These are phyloP conservation scores for Aquanectria penicillioides DNA, from an alignment of 2,329 filamentous ascomycete genomes.

Conservation along the genomic window DNA sequence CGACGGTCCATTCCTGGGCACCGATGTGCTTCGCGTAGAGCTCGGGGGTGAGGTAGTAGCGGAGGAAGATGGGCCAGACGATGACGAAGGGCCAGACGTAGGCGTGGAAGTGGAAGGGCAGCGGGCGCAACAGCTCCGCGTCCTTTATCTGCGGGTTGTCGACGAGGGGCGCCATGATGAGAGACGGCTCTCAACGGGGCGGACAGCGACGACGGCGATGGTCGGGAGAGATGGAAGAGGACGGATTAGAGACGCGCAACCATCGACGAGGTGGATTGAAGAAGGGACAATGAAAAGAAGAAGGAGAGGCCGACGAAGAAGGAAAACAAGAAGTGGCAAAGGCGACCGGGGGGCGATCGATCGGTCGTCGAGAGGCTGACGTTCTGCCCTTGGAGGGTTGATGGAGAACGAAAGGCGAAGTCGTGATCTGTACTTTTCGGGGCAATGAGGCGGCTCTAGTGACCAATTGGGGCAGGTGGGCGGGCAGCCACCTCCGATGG, in stretches of 20 bases:
- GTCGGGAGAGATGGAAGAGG: neutral
- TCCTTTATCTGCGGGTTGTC: slow-evolving; percentile 90
- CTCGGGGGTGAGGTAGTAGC: slow-evolving; percentile 83
- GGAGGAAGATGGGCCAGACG: slow-evolving; percentile 90
- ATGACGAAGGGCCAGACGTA: slow-evolving; percentile 95
- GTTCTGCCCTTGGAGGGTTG: neutral
- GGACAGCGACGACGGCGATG: slow-evolving; percentile 15
- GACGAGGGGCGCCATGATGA: slow-evolving; percentile 80
- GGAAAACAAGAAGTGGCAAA: neutral
- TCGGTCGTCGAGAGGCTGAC: slow-evolving; percentile 22
- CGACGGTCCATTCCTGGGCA: slow-evolving; percentile 97
- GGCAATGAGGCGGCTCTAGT: neutral
- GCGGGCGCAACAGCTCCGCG: slow-evolving; percentile 87
- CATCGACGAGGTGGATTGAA: slow-evolving; percentile 4
- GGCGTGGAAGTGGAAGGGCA: slow-evolving; percentile 81
- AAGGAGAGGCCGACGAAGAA: no score
- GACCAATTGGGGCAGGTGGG: neutral
- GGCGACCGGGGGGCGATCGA: slow-evolving; percentile 1
- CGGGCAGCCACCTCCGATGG: neutral
- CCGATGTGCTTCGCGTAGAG: slow-evolving; percentile 92
- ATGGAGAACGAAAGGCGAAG: slow-evolving; percentile 18
- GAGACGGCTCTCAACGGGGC: slow-evolving; percentile 27
- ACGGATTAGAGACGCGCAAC: slow-evolving; percentile 9
- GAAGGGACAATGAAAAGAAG: neutral
- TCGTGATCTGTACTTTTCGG: slow-evolving; percentile 45